A percentile compares a stretch with the other conserved stretches of the same genome.
Conservation (phyloP, 768 basidiomycete genomes). For the Rhodotorula babjevae region DNA sequence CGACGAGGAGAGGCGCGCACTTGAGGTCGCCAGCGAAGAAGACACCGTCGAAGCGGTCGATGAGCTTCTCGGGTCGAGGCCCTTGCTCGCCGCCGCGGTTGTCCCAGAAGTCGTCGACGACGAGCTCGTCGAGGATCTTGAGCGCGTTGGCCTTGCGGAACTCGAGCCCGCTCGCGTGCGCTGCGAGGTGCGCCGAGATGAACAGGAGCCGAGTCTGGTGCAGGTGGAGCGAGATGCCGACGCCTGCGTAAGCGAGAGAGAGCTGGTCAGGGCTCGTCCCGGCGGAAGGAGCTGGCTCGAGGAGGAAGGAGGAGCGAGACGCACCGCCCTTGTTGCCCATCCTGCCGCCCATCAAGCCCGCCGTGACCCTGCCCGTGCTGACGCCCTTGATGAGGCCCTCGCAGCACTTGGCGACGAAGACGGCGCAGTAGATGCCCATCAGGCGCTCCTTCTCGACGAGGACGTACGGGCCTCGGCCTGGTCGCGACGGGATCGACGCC, state of each 20-base stretch:
- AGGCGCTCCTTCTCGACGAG: constrained; percentile 81
- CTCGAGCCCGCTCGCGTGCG: constrained; percentile 56
- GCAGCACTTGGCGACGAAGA: constrained; percentile 48
- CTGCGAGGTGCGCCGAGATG: constrained; percentile 85
- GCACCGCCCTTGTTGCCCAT: constrained; percentile 76
- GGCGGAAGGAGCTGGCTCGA: too few species aligned
- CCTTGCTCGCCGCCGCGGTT: constrained; percentile 5
- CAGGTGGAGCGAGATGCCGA: constrained; percentile 81
- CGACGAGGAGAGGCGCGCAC: neutral
- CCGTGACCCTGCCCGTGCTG: constrained; percentile 69
- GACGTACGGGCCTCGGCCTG: constrained; percentile 66
- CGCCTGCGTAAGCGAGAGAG: constrained; percentile 46
- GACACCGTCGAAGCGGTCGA: constrained; percentile 80
- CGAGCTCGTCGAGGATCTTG: constrained; percentile 85
- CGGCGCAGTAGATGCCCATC: constrained; percentile 63
- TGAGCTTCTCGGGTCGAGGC: constrained; percentile 57
- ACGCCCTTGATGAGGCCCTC: constrained; percentile 47
- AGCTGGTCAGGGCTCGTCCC: too few species aligned
- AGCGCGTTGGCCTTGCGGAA: constrained; percentile 77
- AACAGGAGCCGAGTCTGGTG: constrained; percentile 79
- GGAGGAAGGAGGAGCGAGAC: neutral
- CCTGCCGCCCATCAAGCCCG: constrained; percentile 83
- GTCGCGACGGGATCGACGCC: neutral
- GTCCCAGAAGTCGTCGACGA: constrained; percentile 69
- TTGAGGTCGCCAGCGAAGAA: constrained; percentile 77